Percentiles rank a stretch among this genome's conserved stretches.
Evolutionary conservation across 2,329 filamentous ascomycete species (phyloP).

Genomic region (Grosmannia penicillata): DNA sequence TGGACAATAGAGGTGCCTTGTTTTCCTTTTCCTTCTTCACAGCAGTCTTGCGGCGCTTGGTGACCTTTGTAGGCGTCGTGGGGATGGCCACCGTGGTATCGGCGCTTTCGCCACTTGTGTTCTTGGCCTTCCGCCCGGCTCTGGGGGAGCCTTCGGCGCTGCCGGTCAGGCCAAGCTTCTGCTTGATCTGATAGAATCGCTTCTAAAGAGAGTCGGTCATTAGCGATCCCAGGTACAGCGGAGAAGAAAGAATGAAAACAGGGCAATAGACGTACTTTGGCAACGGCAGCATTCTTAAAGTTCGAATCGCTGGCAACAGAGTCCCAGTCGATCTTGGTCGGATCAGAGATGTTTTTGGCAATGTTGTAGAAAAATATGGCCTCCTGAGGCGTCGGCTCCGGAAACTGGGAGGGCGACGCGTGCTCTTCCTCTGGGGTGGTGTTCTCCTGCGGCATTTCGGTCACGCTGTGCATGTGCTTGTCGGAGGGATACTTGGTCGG

Average conservation of each 20-base stretch:
- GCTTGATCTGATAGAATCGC: slow-evolving; percentile 35
- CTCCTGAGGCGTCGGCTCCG: slow-evolving; percentile 23
- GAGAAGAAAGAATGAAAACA: neutral
- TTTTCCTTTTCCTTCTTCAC: neutral
- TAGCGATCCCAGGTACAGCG: neutral
- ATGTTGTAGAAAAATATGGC: slow-evolving; percentile 29
- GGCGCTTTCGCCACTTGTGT: slow-evolving; percentile 5
- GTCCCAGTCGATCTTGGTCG: slow-evolving; percentile 32
- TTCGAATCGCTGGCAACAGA: slow-evolving; percentile 24
- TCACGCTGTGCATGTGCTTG: no score
- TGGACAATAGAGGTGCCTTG: no score
- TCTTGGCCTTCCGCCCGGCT: slow-evolving; percentile 1
- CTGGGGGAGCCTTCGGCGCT: neutral
- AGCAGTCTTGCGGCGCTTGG: slow-evolving; percentile 10
- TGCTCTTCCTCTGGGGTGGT: neutral
- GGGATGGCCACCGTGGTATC: slow-evolving; percentile 4
- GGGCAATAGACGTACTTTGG: slow-evolving; percentile 20
- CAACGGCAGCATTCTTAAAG: slow-evolving; percentile 30
- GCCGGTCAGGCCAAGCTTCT: slow-evolving; percentile 23
- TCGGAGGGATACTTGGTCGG: no score
- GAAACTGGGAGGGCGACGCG: slow-evolving; percentile 4
- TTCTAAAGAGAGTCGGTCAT: neutral
- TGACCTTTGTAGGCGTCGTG: slow-evolving; percentile 1
- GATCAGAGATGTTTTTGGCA: slow-evolving; percentile 26
- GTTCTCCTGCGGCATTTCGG: no score